phyloP scores from a whole-genome alignment of 805 yeast genomes.

The Dipodascus albidus region DNA sequence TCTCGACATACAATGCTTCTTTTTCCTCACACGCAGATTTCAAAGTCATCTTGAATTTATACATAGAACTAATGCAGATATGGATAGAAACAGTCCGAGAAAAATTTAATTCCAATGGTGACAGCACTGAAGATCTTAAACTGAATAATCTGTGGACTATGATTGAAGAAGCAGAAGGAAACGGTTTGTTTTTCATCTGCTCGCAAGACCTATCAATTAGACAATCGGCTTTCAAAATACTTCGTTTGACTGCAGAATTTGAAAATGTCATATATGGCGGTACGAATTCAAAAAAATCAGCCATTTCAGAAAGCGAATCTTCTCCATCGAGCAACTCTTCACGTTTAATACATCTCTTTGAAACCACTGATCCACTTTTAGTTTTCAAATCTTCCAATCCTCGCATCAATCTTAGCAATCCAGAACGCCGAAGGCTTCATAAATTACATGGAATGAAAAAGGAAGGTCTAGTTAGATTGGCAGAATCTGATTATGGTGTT shows the following conservation, averaged over 20 bases:
- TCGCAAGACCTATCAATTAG: slow-evolving; percentile 75
- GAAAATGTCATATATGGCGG: slow-evolving; percentile 62
- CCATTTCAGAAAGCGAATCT: slow-evolving; percentile 6
- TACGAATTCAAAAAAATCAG: slow-evolving; percentile 25
- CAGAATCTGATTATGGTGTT: slow-evolving; percentile 88
- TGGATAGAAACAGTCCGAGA: slow-evolving; percentile 43
- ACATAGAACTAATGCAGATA: slow-evolving; percentile 65
- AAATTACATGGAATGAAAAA: slow-evolving; percentile 49
- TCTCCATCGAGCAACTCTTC: slow-evolving; percentile 12
- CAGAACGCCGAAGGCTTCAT: slow-evolving; percentile 63
- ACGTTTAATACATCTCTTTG: slow-evolving; percentile 55
- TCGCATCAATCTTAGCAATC: slow-evolving; percentile 39
- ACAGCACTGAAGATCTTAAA: slow-evolving; percentile 22
- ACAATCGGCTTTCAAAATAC: slow-evolving; percentile 60
- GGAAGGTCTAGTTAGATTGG: slow-evolving; percentile 61
- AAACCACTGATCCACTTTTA: slow-evolving; percentile 54
- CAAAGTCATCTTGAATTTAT: slow-evolving; percentile 46
- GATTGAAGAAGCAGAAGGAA: slow-evolving; percentile 92
- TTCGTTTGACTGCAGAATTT: slow-evolving; percentile 72
- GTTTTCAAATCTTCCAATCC: slow-evolving; percentile 42
- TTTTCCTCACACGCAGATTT: slow-evolving; percentile 53
- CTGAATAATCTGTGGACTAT: slow-evolving; percentile 63
- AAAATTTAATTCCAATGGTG: slow-evolving; percentile 17
- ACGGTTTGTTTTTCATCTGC: slow-evolving; percentile 83
- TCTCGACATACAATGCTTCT: slow-evolving; percentile 38